Conservation (phyloP, 176 grass and related monocot species). For the Oryza punctata region DNA sequence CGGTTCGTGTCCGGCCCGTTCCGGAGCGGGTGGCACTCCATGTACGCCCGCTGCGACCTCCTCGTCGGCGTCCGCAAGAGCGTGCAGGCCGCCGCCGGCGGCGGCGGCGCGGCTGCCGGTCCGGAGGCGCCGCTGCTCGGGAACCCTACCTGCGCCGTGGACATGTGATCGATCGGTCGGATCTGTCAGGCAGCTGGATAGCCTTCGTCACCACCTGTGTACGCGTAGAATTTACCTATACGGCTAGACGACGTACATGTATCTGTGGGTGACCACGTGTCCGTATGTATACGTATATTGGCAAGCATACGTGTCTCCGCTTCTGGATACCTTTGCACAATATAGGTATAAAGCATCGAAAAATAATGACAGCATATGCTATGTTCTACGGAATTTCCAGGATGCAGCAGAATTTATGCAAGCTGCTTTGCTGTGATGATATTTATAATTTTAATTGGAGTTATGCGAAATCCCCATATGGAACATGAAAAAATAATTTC, state of each 20-base stretch:
- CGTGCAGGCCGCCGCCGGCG: background rate
- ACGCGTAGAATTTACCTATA: background rate
- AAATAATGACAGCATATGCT: background rate
- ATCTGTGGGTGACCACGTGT: background rate
- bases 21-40: conserved; percentile 48
- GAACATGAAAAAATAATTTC: no score
- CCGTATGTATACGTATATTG: background rate
- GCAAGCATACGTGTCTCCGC: background rate
- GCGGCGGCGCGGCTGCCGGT: no score
- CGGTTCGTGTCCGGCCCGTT: conserved; percentile 67
- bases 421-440: no score
- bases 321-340: background rate
- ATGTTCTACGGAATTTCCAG: background rate
- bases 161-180: conserved; percentile 33
- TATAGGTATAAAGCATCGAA: background rate
- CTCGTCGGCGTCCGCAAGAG: conserved; percentile 50
- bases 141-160: conserved; percentile 60
- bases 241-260: background rate
- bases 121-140: conserved; percentile 59
- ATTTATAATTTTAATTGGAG: no score
- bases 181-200: background rate
- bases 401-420: no score
- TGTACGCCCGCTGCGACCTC: conserved; percentile 83
- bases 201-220: background rate
- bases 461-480: no score